Percentiles rank a stretch among this genome's conserved stretches.
These are phyloP conservation scores for Aspergillus conjunctus DNA, from an alignment of 495 filamentous ascomycete species.

Conservation along the genomic window DNA sequence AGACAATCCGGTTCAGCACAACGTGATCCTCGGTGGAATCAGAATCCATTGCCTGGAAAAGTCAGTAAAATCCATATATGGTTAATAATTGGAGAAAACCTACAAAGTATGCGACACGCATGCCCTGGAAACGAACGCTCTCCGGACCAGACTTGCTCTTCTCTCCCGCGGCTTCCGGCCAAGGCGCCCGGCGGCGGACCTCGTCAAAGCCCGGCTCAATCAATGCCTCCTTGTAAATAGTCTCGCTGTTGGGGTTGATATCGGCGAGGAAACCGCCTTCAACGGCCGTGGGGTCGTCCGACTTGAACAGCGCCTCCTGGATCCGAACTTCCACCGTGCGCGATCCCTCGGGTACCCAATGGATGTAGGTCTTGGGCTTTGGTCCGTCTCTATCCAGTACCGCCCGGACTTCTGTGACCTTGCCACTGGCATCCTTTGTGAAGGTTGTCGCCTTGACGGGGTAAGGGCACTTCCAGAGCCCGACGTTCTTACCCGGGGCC, in stretches of 20 bases:
- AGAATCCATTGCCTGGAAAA: slow-evolving; percentile 61
- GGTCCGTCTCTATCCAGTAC: slow-evolving; percentile 18
- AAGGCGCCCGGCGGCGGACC: slow-evolving; percentile 70
- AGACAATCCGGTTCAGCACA: slow-evolving; percentile 89
- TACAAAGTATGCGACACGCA: slow-evolving; percentile 83
- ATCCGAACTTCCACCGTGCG: slow-evolving; percentile 78
- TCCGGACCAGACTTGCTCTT: slow-evolving; percentile 62
- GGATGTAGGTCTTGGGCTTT: slow-evolving; percentile 64
- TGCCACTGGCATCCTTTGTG: slow-evolving; percentile 63
- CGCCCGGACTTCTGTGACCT: slow-evolving; percentile 44
- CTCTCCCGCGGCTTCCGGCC: slow-evolving; percentile 77
- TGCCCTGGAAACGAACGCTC: slow-evolving; percentile 86
- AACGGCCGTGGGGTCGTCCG: slow-evolving; percentile 70
- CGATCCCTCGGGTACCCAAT: slow-evolving; percentile 77
- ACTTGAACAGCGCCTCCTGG: slow-evolving; percentile 84
- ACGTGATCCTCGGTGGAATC: slow-evolving; percentile 77
- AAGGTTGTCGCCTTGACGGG: slow-evolving; percentile 71
- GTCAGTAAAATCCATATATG: slow-evolving; percentile 12
- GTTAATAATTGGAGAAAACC: too few species aligned
- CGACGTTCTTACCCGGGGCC: slow-evolving; percentile 86
- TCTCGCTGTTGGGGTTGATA: slow-evolving; percentile 82
- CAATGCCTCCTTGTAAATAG: slow-evolving; percentile 74
- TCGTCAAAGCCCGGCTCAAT: slow-evolving; percentile 87
- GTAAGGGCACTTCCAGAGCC: slow-evolving; percentile 79
- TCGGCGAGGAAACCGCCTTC: slow-evolving; percentile 79